A percentile compares a stretch with the other conserved stretches of the same genome.
These are phyloP conservation scores for Tuber borchii DNA, from an alignment of 495 filamentous ascomycete genomes.

Conservation along the genomic window DNA sequence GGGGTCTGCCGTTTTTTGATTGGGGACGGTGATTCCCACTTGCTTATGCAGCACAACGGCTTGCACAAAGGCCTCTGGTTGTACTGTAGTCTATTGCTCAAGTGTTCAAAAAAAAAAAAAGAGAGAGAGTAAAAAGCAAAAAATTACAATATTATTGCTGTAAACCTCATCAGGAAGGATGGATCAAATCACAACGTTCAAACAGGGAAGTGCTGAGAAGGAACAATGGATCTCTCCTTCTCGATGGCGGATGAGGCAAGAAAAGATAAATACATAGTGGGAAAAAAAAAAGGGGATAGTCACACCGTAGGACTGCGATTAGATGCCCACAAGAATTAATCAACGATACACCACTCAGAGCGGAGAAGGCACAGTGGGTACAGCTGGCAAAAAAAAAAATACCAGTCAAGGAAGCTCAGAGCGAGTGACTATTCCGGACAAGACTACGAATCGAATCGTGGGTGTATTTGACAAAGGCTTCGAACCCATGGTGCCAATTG, in stretches of 20 bases:
- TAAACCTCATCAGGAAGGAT: neutral
- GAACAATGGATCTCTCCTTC: neutral
- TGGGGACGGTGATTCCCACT: neutral
- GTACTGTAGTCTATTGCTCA: too few species aligned
- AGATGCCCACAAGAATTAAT: neutral
- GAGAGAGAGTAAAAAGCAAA: too few species aligned
- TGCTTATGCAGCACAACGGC: conserved; percentile 3
- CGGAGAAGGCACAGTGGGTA: neutral
- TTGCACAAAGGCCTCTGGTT: too few species aligned
- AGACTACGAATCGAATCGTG: neutral
- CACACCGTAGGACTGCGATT: neutral
- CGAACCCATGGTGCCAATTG: neutral
- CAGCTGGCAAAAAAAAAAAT: conserved; percentile 1
- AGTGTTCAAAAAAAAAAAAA: neutral
- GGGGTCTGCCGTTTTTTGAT: neutral
- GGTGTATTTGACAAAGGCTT: neutral
- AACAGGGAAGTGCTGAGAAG: neutral
- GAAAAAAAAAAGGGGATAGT: neutral
- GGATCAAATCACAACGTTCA: neutral
- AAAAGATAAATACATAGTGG: too few species aligned
- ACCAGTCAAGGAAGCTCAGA: neutral
- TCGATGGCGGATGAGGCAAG: neutral
- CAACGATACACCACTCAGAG: neutral
- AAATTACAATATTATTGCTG: too few species aligned
- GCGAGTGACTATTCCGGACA: neutral